Evolutionary conservation across 306 rosid species (phyloP).

Genomic region (Medicago arabica): DNA sequence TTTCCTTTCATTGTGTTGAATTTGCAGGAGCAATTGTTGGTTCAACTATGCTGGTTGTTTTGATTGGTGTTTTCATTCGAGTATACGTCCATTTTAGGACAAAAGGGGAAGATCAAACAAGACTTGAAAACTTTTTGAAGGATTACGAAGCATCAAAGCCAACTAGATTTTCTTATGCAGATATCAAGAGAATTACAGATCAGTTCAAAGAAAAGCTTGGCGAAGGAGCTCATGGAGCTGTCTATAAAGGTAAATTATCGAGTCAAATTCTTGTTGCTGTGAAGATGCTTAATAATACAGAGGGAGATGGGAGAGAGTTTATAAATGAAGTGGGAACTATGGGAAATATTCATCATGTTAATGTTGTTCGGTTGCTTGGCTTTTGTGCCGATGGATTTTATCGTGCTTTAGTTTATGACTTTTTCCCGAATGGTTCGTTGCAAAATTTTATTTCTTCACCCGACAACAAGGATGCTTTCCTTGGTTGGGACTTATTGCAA

Average conservation of each 20-base stretch:
- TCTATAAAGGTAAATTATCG: constrained; percentile 8
- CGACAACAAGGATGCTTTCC: not conserved
- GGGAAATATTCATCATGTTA: constrained; percentile 14
- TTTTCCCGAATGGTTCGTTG: not conserved
- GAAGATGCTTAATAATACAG: not conserved
- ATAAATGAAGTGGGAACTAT: constrained; percentile 29
- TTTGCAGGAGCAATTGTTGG: constrained; percentile 11
- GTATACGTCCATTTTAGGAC: not conserved
- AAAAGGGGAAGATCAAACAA: constrained; percentile 17
- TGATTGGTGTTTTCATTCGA: not conserved
- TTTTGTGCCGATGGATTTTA: constrained; percentile 21
- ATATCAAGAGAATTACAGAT: constrained; percentile 17
- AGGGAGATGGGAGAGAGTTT: constrained; percentile 22
- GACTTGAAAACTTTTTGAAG: constrained; percentile 19
- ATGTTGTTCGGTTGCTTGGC: constrained; percentile 29
- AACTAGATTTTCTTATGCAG: constrained; percentile 17
- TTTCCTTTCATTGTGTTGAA: not conserved
- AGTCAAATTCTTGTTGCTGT: constrained; percentile 2
- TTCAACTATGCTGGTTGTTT: not conserved
- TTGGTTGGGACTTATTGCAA: constrained; percentile 4
- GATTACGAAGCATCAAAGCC: constrained; percentile 24
- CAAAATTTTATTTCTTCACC: not conserved
- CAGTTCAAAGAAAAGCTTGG: constrained; percentile 9
- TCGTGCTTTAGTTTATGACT: constrained; percentile 18
- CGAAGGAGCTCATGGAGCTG: constrained; percentile 27